Percentiles rank a stretch among this genome's conserved stretches.
These are phyloP conservation scores for Suillus americanus DNA, from an alignment of 768 basidiomycete genomes.

Conservation along the genomic window DNA sequence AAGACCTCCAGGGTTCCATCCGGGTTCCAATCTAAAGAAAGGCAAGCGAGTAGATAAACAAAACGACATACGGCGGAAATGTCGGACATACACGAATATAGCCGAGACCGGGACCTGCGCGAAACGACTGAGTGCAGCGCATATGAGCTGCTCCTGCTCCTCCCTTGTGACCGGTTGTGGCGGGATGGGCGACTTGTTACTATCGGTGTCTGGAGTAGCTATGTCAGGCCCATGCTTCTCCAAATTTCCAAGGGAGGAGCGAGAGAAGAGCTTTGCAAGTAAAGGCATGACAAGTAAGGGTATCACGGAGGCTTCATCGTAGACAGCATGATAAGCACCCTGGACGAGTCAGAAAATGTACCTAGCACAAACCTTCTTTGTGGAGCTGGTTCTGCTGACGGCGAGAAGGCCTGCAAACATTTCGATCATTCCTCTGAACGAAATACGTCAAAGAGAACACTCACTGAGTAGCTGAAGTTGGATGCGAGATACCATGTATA, in stretches of 20 bases:
- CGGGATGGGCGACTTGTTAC: background rate
- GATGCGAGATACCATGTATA: background rate
- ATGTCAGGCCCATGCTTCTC: background rate
- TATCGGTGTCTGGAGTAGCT: background rate
- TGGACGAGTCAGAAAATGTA: background rate
- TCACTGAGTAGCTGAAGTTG: background rate
- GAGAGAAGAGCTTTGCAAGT: background rate
- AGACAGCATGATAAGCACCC: background rate
- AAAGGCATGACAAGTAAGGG: background rate
- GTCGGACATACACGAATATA: constrained; percentile 23
- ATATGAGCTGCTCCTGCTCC: background rate
- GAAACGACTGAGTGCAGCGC: constrained; percentile 23
- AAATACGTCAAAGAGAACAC: background rate
- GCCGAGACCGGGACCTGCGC: constrained; percentile 23
- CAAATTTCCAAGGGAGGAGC: background rate
- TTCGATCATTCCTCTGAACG: background rate
- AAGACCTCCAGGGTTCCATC: constrained; percentile 26
- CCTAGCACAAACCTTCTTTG: background rate
- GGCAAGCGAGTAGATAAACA: constrained; percentile 1
- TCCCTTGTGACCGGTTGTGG: background rate
- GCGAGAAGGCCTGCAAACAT: background rate
- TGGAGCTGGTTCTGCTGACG: background rate
- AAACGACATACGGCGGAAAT: background rate
- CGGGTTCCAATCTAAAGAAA: constrained; percentile 21
- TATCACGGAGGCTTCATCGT: constrained; percentile 2